Conservation (phyloP, 352 stramenopile genomes). For the Phytophthora kernoviae region DNA sequence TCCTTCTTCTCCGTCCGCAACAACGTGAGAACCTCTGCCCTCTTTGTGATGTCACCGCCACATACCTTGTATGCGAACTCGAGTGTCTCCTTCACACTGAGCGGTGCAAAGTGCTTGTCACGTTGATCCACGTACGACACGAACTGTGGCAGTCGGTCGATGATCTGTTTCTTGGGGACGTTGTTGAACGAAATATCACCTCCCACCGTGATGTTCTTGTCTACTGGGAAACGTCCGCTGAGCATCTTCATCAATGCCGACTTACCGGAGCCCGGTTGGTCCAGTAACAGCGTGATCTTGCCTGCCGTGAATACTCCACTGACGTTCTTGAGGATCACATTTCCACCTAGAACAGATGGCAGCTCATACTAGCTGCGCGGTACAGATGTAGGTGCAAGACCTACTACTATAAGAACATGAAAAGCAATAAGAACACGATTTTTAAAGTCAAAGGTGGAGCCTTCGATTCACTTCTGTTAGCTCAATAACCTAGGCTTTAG, state of each 20-base stretch:
- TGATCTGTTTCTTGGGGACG: conserved; percentile 29
- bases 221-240: conserved; percentile 37
- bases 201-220: conserved; percentile 44
- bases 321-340: conserved; percentile 46
- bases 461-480: too few relatives aligned
- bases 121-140: conserved; percentile 52
- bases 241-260: conserved; percentile 51
- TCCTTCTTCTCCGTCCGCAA: conserved; percentile 35
- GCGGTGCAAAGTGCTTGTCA: conserved; percentile 50
- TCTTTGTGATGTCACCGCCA: conserved; percentile 23
- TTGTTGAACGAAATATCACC: conserved; percentile 48
- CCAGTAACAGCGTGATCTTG: conserved; percentile 44
- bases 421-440: too few relatives aligned
- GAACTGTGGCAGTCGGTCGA: conserved; percentile 46
- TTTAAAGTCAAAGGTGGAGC: too few relatives aligned
- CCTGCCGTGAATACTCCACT: conserved; percentile 37
- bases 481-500: too few relatives aligned
- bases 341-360: too few relatives aligned
- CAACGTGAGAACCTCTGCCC: conserved; percentile 21
- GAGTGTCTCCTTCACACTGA: conserved; percentile 62
- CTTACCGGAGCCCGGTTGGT: conserved; percentile 41
- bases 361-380: too few relatives aligned
- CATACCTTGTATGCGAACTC: conserved; percentile 49
- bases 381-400: too few relatives aligned
- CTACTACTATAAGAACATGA: too few relatives aligned